phyloP scores from a whole-genome alignment of 495 filamentous ascomycete species.

The Hyaloscypha hepaticicola region DNA sequence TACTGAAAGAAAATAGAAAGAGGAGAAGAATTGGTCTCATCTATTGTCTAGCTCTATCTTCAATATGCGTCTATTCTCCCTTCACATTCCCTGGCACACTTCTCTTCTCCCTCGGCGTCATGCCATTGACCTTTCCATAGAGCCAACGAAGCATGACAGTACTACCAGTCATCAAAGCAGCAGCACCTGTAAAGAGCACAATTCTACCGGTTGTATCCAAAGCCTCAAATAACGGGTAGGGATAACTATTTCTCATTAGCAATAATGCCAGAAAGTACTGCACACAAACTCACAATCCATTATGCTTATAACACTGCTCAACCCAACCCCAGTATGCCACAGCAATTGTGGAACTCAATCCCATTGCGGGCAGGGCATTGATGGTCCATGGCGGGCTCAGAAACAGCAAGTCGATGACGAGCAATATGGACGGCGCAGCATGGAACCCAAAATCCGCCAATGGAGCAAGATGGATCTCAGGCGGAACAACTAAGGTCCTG shows the following conservation, averaged over 20 bases:
- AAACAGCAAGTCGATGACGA: conserved; percentile 70
- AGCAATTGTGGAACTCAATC: conserved; percentile 61
- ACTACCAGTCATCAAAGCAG: conserved; percentile 67
- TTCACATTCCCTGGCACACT: conserved; percentile 32
- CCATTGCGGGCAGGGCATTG: conserved; percentile 55
- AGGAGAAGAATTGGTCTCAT: no score
- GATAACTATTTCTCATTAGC: conserved; percentile 58
- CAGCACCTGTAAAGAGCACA: conserved; percentile 67
- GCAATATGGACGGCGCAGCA: conserved; percentile 68
- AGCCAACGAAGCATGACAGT: conserved; percentile 65
- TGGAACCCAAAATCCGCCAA: conserved; percentile 74
- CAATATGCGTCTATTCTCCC: conserved; percentile 21
- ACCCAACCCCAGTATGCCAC: conserved; percentile 88
- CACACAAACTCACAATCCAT: conserved; percentile 61
- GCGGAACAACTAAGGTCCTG: conserved; percentile 49
- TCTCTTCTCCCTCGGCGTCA: conserved; percentile 36
- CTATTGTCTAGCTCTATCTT: no score
- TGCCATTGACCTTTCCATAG: conserved; percentile 70
- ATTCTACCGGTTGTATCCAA: conserved; percentile 60
- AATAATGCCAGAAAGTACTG: conserved; percentile 15
- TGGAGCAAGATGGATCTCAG: conserved; percentile 45
- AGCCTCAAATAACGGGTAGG: conserved; percentile 78
- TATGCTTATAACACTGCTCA: conserved; percentile 70
- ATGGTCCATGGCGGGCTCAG: conserved; percentile 83
- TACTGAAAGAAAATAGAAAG: no score